phyloP scores from a whole-genome alignment of 768 basidiomycete genomes.

The Boletus rubroflammeus region DNA sequence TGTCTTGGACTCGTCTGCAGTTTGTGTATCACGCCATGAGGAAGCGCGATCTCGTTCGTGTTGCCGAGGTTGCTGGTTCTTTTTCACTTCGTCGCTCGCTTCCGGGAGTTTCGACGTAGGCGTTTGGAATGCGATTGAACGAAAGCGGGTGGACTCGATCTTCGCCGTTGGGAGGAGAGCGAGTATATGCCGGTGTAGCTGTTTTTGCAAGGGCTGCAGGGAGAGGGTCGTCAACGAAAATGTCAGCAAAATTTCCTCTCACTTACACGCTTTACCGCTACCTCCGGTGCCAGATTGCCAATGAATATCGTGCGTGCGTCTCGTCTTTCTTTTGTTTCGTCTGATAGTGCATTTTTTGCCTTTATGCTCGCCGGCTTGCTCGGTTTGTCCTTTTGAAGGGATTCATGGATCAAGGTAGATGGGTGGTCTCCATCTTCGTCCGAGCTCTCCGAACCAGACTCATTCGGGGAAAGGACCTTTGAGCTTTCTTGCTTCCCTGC shows the following conservation, averaged over 20 bases:
- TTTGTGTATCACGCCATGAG: slow-evolving; percentile 50
- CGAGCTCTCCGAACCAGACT: slow-evolving; percentile 30
- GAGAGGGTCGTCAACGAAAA: neutral
- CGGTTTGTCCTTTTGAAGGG: slow-evolving; percentile 34
- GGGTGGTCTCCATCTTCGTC: slow-evolving; percentile 34
- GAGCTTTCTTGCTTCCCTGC: neutral
- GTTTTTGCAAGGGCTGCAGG: slow-evolving; percentile 66
- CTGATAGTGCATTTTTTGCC: slow-evolving; percentile 53
- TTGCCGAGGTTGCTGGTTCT: slow-evolving; percentile 33
- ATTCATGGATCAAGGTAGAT: slow-evolving; percentile 61
- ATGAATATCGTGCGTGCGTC: slow-evolving; percentile 88
- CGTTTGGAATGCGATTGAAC: slow-evolving; percentile 85
- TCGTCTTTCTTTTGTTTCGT: slow-evolving; percentile 70
- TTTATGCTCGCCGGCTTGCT: slow-evolving; percentile 30
- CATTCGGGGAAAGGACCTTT: slow-evolving; percentile 9
- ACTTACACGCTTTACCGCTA: slow-evolving; percentile 73
- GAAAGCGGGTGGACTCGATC: slow-evolving; percentile 91
- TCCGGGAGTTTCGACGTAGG: slow-evolving; percentile 66
- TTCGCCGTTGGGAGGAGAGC: slow-evolving; percentile 68
- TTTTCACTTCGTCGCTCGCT: slow-evolving; percentile 30
- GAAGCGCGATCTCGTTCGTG: slow-evolving; percentile 60
- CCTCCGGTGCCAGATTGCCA: slow-evolving; percentile 79
- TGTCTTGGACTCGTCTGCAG: slow-evolving; percentile 40
- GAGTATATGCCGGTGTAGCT: slow-evolving; percentile 73
- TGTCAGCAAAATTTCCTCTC: neutral